These are phyloP conservation scores for Triticum urartu DNA, from an alignment of 176 grass and related monocot genomes.

Conservation along the genomic window DNA sequence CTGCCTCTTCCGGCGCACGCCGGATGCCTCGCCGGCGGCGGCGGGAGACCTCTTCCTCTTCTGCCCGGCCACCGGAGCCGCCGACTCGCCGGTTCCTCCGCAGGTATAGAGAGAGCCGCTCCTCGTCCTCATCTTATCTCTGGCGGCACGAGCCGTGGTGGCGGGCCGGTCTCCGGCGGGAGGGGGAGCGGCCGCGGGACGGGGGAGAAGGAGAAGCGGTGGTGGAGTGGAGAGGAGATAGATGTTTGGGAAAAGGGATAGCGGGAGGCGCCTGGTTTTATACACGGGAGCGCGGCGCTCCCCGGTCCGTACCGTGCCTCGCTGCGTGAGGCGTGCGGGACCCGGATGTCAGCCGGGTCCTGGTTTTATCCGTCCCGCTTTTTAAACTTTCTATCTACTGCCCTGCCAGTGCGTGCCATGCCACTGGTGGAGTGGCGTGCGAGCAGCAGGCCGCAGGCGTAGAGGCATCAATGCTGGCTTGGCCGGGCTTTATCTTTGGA, in stretches of 20 bases:
- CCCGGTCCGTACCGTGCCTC: not conserved
- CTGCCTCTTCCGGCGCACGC: not conserved
- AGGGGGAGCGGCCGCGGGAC: not conserved
- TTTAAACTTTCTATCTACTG: not conserved
- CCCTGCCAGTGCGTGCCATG: too few relatives aligned
- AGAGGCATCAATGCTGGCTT: too few relatives aligned
- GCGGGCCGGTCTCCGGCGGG: not conserved
- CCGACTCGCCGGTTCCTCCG: not conserved
- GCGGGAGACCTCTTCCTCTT: not conserved
- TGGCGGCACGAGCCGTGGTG: not conserved
- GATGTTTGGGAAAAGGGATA: slow-evolving; percentile 17
- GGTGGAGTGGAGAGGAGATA: not conserved
- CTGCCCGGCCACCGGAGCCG: not conserved
- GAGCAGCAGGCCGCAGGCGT: too few relatives aligned
- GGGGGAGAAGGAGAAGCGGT: not conserved
- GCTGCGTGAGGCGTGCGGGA: not conserved
- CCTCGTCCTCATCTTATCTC: slow-evolving; percentile 49
- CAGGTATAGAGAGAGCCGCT: slow-evolving; percentile 42
- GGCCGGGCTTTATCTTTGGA: too few relatives aligned
- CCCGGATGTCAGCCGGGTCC: not conserved
- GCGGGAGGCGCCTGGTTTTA: slow-evolving; percentile 21
- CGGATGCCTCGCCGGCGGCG: slow-evolving; percentile 18
- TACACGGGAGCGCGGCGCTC: not conserved
- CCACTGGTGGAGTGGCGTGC: not conserved
- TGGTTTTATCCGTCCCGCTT: not conserved